Percentiles rank a stretch among this genome's conserved stretches.
These are phyloP conservation scores for Xylariaceae sp. DNA, from an alignment of 2,329 filamentous ascomycete species.

Conservation along the genomic window DNA sequence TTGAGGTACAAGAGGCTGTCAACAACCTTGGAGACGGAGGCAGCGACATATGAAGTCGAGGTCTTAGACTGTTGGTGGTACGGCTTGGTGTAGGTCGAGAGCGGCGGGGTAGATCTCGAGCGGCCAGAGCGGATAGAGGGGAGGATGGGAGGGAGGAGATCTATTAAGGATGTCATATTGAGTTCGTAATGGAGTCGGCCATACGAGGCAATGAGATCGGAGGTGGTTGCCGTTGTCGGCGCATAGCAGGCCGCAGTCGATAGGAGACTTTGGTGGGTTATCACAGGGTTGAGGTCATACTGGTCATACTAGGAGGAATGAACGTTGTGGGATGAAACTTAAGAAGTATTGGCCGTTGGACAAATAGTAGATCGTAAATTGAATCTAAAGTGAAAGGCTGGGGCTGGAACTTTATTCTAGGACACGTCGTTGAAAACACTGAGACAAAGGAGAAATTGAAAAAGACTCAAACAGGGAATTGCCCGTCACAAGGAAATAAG, in stretches of 20 bases:
- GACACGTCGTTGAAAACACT: too few relatives aligned
- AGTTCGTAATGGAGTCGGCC: constrained; percentile 1
- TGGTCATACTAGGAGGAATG: too few relatives aligned
- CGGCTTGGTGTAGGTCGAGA: not conserved
- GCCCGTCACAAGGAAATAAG: too few relatives aligned
- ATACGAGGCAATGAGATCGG: not conserved
- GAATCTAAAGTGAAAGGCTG: too few relatives aligned
- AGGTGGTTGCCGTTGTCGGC: not conserved
- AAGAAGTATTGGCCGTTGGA: too few relatives aligned
- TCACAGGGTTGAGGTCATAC: too few relatives aligned
- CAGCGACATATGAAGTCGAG: constrained; percentile 3
- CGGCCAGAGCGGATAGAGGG: constrained; percentile 6
- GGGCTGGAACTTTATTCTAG: too few relatives aligned
- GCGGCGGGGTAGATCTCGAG: not conserved
- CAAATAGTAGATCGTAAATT: too few relatives aligned
- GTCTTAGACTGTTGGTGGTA: not conserved
- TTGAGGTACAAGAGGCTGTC: constrained; percentile 44
- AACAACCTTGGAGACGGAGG: constrained; percentile 37
- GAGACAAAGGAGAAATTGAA: too few relatives aligned
- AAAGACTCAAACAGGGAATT: too few relatives aligned
- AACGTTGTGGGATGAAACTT: too few relatives aligned
- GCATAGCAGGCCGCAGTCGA: constrained; percentile 5
- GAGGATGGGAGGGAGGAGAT: constrained; percentile 20
- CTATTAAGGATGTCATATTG: constrained; percentile 25
- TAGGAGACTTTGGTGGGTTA: not conserved